Conservation (phyloP, 2,329 filamentous ascomycete species). For the Leptodontidium sp. region DNA sequence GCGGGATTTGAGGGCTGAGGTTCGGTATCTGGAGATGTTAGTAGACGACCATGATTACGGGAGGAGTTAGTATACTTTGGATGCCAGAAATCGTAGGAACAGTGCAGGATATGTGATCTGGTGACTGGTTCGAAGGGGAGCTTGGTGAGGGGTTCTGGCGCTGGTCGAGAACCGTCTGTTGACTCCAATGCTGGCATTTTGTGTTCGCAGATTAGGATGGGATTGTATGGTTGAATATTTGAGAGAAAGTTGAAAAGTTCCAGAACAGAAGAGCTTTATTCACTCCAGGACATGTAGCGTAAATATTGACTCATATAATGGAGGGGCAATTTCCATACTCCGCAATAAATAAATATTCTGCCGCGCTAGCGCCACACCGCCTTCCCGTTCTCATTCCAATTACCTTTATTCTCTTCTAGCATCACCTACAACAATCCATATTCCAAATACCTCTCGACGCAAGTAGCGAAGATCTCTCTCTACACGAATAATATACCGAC, state of each 20-base stretch:
- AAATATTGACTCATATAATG: slow-evolving; percentile 17
- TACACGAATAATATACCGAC: slow-evolving; percentile 50
- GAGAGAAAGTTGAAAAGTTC: background rate
- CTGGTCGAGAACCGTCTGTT: slow-evolving; percentile 20
- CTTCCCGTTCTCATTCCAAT: background rate
- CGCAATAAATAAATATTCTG: slow-evolving; percentile 23
- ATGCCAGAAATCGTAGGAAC: slow-evolving; percentile 94
- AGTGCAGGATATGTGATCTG: slow-evolving; percentile 88
- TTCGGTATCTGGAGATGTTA: slow-evolving; percentile 68
- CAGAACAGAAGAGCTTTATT: background rate
- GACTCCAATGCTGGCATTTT: slow-evolving; percentile 44
- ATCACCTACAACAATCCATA: background rate
- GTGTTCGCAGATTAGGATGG: background rate
- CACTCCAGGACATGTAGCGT: background rate
- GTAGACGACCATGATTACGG: background rate
- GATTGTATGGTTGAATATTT: background rate
- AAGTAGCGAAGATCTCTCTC: background rate
- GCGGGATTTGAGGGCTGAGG: slow-evolving; percentile 83
- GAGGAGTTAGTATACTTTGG: slow-evolving; percentile 61
- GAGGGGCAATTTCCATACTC: slow-evolving; percentile 28
- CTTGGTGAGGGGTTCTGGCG: slow-evolving; percentile 42
- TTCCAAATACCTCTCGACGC: background rate
- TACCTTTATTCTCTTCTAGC: slow-evolving; percentile 5
- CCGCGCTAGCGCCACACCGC: slow-evolving; percentile 35
- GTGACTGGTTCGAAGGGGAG: slow-evolving; percentile 85